Evolutionary conservation across 768 basidiomycete species (phyloP).

Genomic region (Naganishia onofrii): DNA sequence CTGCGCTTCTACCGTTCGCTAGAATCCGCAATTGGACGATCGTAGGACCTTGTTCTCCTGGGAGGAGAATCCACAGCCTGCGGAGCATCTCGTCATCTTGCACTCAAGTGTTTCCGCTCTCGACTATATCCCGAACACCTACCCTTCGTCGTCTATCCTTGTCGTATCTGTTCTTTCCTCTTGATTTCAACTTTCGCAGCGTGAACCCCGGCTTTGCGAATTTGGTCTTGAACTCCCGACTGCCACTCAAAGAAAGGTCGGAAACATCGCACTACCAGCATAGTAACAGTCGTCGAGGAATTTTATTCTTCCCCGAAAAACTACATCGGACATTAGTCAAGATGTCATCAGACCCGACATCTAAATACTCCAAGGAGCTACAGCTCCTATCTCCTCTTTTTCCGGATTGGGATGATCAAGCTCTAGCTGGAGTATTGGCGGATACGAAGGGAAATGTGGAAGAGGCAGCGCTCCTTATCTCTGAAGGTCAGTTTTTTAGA

Average conservation of each 20-base stretch:
- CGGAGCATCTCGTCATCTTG: conserved; percentile 15
- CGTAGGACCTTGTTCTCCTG: background rate
- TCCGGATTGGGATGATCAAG: conserved; percentile 52
- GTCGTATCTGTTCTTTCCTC: background rate
- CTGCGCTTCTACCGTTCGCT: background rate
- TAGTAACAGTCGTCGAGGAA: background rate
- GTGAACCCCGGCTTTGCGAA: conserved; percentile 1
- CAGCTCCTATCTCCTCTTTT: conserved; percentile 49
- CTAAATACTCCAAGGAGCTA: conserved; percentile 47
- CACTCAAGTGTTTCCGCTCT: no score
- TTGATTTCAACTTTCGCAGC: background rate
- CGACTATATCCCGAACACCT: background rate
- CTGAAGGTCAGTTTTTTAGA: conserved; percentile 44
- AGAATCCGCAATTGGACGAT: background rate
- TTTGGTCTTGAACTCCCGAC: background rate
- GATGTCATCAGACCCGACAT: conserved; percentile 37
- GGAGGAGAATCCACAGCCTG: background rate
- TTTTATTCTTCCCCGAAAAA: background rate
- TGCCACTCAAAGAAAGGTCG: background rate
- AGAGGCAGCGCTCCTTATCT: conserved; percentile 50
- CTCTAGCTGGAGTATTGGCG: conserved; percentile 47
- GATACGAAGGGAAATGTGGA: conserved; percentile 52
- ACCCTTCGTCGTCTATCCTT: background rate
- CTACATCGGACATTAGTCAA: background rate
- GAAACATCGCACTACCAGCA: background rate